These are phyloP conservation scores for Colletotrichum zoysiae DNA, from an alignment of 2,329 filamentous ascomycete genomes.

Conservation along the genomic window DNA sequence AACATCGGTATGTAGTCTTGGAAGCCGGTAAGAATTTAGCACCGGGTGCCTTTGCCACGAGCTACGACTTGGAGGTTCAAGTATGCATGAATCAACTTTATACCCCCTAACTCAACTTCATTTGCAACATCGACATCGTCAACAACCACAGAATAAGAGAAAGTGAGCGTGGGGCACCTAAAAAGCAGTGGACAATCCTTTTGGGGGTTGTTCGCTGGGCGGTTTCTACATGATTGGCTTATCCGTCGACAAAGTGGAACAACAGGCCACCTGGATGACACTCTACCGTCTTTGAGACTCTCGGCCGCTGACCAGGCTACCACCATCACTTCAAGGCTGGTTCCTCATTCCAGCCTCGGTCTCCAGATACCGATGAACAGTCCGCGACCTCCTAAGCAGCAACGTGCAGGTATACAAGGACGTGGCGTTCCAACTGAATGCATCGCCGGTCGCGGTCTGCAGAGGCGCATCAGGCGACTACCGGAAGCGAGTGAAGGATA, in stretches of 20 bases:
- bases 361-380: background rate
- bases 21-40: background rate
- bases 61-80: background rate
- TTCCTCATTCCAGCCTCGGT: background rate
- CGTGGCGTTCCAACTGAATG: background rate
- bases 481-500: background rate
- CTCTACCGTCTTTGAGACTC: background rate
- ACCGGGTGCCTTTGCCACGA: constrained; percentile 3
- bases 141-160: too few species aligned
- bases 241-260: background rate
- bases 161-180: too few species aligned
- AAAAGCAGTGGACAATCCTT: background rate
- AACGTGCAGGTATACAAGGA: background rate
- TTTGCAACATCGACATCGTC: background rate
- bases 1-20: background rate
- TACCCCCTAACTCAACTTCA: background rate
- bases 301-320: background rate
- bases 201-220: background rate
- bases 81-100: background rate
- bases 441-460: background rate
- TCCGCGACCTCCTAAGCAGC: background rate
- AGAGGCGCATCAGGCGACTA: background rate
- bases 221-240: background rate
- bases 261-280: background rate
- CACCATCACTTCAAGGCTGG: background rate